A percentile compares a stretch with the other conserved stretches of the same genome.
These are phyloP conservation scores for Fusarium kyushuense DNA, from an alignment of 2,329 filamentous ascomycete genomes.

Conservation along the genomic window DNA sequence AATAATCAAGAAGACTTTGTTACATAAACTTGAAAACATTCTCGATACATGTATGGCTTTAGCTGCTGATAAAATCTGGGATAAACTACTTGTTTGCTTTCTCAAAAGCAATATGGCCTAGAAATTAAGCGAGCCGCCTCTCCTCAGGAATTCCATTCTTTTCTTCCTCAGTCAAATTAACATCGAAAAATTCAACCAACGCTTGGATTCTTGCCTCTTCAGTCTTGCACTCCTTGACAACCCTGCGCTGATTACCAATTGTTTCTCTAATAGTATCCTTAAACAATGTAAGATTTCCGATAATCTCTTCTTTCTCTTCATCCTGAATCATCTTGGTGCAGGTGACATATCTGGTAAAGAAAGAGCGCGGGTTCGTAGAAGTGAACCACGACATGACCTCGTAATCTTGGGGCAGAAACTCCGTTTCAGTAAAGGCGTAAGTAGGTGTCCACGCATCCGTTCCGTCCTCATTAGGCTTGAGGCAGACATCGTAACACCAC, in stretches of 20 bases:
- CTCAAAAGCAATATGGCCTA: not conserved
- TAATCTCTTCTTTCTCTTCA: not conserved
- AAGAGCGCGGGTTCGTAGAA: not conserved
- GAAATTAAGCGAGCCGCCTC: not conserved
- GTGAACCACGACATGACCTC: slow-evolving; percentile 14
- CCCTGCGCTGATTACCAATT: not conserved
- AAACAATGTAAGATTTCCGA: not conserved
- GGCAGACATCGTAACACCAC: slow-evolving; percentile 9
- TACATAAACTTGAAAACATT: too few species aligned
- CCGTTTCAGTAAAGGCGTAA: not conserved
- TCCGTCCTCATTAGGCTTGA: not conserved
- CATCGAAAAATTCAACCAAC: not conserved
- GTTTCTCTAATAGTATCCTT: not conserved
- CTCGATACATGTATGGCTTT: too few species aligned
- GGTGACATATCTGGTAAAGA: not conserved
- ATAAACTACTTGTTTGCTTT: not conserved
- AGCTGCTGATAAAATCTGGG: not conserved
- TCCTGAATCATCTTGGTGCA: slow-evolving; percentile 3
- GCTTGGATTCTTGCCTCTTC: not conserved
- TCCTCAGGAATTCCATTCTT: not conserved
- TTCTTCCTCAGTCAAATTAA: not conserved
- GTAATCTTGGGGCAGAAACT: slow-evolving; percentile 1
- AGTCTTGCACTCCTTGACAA: not conserved
- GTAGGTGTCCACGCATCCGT: not conserved
- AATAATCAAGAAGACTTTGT: too few species aligned